phyloP scores from a whole-genome alignment of 2,329 filamentous ascomycete species.

The Pseudogymnoascus sp. region DNA sequence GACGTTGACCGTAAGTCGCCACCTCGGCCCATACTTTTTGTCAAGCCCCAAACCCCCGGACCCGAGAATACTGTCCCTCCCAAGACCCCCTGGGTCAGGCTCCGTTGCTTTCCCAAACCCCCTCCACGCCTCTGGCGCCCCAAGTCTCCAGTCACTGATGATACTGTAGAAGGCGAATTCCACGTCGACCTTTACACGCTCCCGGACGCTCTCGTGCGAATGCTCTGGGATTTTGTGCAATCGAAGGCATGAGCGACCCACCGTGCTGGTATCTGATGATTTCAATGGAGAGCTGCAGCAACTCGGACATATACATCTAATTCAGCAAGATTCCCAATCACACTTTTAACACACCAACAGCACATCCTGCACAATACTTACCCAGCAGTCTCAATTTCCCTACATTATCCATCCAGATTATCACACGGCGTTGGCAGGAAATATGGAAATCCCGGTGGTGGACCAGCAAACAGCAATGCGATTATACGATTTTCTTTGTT shows the following conservation, averaged over 20 bases:
- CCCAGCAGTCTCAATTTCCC: slow-evolving; percentile 1
- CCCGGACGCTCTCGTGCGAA: slow-evolving; percentile 80
- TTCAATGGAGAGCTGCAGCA: slow-evolving; percentile 3
- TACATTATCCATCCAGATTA: slow-evolving; percentile 10
- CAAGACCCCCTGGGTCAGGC: slow-evolving; percentile 17
- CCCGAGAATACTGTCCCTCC: not conserved
- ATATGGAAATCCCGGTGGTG: slow-evolving; percentile 1
- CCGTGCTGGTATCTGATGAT: not conserved
- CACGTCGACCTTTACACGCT: slow-evolving; percentile 98
- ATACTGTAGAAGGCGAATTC: slow-evolving; percentile 75
- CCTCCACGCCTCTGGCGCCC: not conserved
- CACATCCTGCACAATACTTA: slow-evolving; percentile 8
- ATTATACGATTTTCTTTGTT: slow-evolving; percentile 12
- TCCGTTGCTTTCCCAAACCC: not conserved
- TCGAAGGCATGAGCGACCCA: slow-evolving; percentile 35
- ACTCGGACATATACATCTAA: slow-evolving; percentile 7
- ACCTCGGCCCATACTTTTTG: not conserved
- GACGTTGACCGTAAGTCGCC: slow-evolving; percentile 80
- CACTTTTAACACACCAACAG: not conserved
- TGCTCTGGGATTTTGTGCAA: slow-evolving; percentile 83
- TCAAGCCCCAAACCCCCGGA: not conserved
- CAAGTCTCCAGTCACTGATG: slow-evolving; percentile 10
- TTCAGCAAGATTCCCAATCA: slow-evolving; percentile 1
- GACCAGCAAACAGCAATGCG: slow-evolving; percentile 7
- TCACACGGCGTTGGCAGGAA: slow-evolving; percentile 6